Conservation (phyloP, 805 yeast species). For the Wickerhamomyces tratensis region DNA sequence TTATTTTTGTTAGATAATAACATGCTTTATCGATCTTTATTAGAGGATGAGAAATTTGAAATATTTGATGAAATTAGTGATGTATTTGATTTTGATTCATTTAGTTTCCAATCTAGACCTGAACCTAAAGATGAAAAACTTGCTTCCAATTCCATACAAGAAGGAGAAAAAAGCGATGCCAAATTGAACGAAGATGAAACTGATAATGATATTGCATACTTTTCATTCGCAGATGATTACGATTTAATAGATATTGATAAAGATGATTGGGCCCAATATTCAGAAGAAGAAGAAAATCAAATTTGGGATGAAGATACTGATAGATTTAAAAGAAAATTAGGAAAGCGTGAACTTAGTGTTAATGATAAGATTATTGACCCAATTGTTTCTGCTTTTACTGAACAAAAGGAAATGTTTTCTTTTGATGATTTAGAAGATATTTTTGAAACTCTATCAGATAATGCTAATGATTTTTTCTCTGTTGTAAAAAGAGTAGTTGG, state of each 20-base stretch:
- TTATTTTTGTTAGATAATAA: conserved; percentile 10
- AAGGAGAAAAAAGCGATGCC: too few species aligned
- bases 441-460: conserved; percentile 2
- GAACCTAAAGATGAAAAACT: neutral
- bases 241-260: neutral
- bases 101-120: neutral
- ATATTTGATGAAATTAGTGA: conserved; percentile 8
- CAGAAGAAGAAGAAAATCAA: too few species aligned
- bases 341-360: too few species aligned
- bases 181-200: neutral
- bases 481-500: conserved; percentile 3
- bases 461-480: conserved; percentile 2
- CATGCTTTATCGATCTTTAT: conserved; percentile 12
- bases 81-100: conserved; percentile 4
- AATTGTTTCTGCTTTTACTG: neutral
- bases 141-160: too few species aligned
- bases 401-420: neutral
- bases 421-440: conserved; percentile 5
- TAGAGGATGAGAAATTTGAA: conserved; percentile 6
- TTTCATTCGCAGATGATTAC: neutral
- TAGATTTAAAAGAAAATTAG: too few species aligned
- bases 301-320: too few species aligned
- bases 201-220: neutral
- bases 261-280: too few species aligned
- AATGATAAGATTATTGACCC: too few species aligned